Conservation (phyloP, 1,284 basidiomycete species). For the Puccinia hordei region DNA sequence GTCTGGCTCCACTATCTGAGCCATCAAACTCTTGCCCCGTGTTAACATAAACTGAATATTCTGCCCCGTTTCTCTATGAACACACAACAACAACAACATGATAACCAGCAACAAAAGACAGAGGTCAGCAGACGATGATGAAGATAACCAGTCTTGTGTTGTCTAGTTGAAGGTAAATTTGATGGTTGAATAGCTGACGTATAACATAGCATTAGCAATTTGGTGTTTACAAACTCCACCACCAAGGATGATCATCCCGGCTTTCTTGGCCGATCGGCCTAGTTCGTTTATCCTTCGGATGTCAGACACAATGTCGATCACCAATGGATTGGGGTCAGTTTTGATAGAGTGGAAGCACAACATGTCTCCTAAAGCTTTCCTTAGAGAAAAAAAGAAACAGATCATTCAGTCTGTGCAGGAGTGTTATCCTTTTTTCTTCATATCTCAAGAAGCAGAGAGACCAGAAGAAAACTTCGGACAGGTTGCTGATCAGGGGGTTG, state of each 20-base stretch:
- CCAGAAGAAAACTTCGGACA: neutral
- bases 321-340: constrained; percentile 56
- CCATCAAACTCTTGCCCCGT: constrained; percentile 61
- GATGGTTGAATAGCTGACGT: constrained; percentile 51
- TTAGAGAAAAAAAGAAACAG: constrained; percentile 29
- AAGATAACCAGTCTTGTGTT: too few relatives aligned
- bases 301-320: constrained; percentile 59
- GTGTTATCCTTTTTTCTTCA: neutral
- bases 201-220: constrained; percentile 60
- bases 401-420: neutral
- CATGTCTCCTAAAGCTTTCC: constrained; percentile 58
- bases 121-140: neutral
- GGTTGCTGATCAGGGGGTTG: neutral
- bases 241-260: constrained; percentile 59
- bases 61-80: constrained; percentile 58
- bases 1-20: constrained; percentile 58
- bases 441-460: neutral
- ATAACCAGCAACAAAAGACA: neutral
- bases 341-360: constrained; percentile 60
- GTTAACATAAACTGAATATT: constrained; percentile 60
- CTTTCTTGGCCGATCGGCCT: constrained; percentile 58
- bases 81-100: neutral
- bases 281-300: constrained; percentile 59
- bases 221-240: constrained; percentile 60
- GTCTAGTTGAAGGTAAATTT: too few relatives aligned